These are phyloP conservation scores for Fraxinus greggii DNA, from an alignment of 305 asterid genomes.

Conservation along the genomic window DNA sequence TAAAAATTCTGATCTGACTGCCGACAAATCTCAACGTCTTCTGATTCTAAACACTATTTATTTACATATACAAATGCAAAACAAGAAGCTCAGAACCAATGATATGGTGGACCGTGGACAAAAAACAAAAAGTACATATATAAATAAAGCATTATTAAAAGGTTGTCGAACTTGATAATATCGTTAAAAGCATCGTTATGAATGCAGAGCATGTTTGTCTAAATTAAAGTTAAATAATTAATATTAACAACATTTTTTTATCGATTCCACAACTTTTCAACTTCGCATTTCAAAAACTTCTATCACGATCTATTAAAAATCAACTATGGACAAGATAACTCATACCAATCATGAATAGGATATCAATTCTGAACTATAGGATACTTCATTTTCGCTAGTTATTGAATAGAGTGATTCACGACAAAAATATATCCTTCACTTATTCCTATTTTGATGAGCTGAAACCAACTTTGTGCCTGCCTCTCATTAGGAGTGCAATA, in stretches of 20 bases:
- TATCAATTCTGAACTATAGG: no score
- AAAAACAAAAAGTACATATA: not conserved
- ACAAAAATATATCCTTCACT: not conserved
- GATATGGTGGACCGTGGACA: not conserved
- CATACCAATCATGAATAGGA: no score
- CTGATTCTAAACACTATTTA: slow-evolving; percentile 27
- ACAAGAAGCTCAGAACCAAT: not conserved
- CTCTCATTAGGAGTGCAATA: no score
- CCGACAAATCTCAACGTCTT: slow-evolving; percentile 39
- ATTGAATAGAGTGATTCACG: not conserved
- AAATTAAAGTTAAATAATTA: no score
- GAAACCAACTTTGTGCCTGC: not conserved
- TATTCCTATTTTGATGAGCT: no score
- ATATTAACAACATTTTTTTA: no score
- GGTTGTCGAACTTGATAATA: not conserved
- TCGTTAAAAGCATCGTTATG: not conserved
- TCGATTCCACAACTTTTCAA: no score
- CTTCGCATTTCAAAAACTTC: no score
- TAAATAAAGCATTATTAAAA: not conserved
- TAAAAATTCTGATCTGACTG: not conserved
- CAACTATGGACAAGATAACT: no score
- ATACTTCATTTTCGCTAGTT: not conserved
- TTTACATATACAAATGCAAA: slow-evolving; percentile 8
- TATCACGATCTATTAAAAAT: no score
- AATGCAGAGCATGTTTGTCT: no score